Base-by-base conservation (phyloP, 108 stramenopile genomes). In the Mediolabrus comicus region DNA sequence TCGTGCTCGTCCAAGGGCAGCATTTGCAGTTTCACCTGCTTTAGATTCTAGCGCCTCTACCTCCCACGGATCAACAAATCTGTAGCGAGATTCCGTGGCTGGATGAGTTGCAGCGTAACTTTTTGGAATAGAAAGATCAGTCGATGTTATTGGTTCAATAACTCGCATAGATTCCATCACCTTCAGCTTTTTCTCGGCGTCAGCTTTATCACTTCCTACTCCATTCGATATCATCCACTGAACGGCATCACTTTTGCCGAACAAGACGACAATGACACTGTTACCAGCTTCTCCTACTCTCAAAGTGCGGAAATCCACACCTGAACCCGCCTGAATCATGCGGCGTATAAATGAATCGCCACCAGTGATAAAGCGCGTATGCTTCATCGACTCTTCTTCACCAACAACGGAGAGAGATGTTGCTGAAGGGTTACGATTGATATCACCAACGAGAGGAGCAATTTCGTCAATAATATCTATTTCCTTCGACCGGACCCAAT, bases 31-130 rank as follows among this genome's bases (percentile, higher is more conserved):
- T 68, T 92, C 94, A 4, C 80, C 94, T 17, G 88, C 89, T 52
- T 86, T 75, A 43, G 77, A 87, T 35, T 85, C 81, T 12, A 95
- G 72, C 28, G 86, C 87, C 71, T 92, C 91, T 0, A 95, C 94
- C 69, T 92, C 91, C 91, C 91, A 95, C 26, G 94, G 94, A 75
- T 95, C 94, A 16, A 95, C 87, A 68, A 95, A 79, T 5, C 94
- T 79, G 72, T 95, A 95, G 0, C 88, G 75, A 54, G 85, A 75
- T 36, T 81, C 82, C 16, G 77, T 69, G 29, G 82, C 59, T 10
- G 66, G 72, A 41, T 71, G 61, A 34, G 53, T 55, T 43, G 74
- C 68, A 17, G 61, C 53, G 31, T 75, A 69, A 58, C 70, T 52
- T 72, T 74, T 80, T 53, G 63, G 64, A 36, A 69, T 59, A 12